Conservation (phyloP, 2,329 filamentous ascomycete genomes). For the Scedosporium minutisporum region DNA sequence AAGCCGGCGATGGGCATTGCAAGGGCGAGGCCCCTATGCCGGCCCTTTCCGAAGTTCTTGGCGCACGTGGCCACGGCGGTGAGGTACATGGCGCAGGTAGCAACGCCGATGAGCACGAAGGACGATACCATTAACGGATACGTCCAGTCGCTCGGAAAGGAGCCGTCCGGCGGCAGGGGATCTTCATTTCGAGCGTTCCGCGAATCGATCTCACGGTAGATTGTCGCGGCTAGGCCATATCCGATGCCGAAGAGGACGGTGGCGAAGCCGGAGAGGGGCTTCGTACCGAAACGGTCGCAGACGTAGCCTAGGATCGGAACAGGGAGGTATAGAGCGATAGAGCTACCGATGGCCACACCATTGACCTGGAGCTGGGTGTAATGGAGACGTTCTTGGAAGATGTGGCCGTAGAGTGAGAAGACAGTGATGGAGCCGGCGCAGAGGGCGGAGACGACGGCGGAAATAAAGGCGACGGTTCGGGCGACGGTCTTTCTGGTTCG, state of each 20-base stretch:
- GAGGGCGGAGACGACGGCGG: constrained; percentile 49
- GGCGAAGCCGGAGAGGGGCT: constrained; percentile 63
- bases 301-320: constrained; percentile 83
- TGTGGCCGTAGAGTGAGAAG: constrained; percentile 86
- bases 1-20: constrained; percentile 88
- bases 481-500: constrained; percentile 19
- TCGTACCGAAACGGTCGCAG: constrained; percentile 80
- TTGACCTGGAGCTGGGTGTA: constrained; percentile 94
- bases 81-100: constrained; percentile 82
- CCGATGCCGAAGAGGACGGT: constrained; percentile 67
- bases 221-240: constrained; percentile 72
- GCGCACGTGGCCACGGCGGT: constrained; percentile 88
- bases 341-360: constrained; percentile 75
- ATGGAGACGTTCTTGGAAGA: constrained; percentile 76
- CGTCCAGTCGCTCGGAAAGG: constrained; percentile 46
- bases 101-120: constrained; percentile 74
- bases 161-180: background rate
- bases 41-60: constrained; percentile 92
- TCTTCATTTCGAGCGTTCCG: background rate
- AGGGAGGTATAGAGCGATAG: constrained; percentile 83
- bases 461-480: constrained; percentile 40
- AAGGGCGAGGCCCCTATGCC: constrained; percentile 78
- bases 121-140: constrained; percentile 77
- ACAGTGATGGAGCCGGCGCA: constrained; percentile 87
- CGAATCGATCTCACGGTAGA: constrained; percentile 51